phyloP scores from a whole-genome alignment of 345 rosid genomes.

The Pelargonium nanum region DNA sequence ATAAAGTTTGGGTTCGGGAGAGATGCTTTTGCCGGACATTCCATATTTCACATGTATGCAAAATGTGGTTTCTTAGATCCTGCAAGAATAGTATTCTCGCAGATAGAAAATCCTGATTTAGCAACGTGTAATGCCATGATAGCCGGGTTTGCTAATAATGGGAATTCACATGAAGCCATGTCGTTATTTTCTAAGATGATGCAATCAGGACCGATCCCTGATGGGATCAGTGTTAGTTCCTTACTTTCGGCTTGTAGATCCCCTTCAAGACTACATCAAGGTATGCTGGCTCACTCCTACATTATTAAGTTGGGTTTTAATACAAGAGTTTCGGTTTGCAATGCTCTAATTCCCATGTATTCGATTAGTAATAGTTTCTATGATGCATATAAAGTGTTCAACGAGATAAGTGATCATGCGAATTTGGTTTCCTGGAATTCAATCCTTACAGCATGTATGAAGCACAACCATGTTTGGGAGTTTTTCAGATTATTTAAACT shows the following conservation, averaged over 20 bases:
- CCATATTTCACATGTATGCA: constrained; percentile 57
- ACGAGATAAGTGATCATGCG: constrained; percentile 29
- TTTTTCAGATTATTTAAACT: constrained; percentile 42
- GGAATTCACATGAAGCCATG: constrained; percentile 26
- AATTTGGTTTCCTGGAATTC: constrained; percentile 72
- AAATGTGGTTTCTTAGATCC: constrained; percentile 33
- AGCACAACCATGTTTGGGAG: constrained; percentile 39
- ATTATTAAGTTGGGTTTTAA: constrained; percentile 34
- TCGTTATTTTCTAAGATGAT: constrained; percentile 30
- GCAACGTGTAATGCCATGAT: constrained; percentile 52
- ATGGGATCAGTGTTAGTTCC: constrained; percentile 36
- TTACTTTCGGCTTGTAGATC: constrained; percentile 35
- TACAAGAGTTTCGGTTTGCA: constrained; percentile 31
- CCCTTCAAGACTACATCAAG: constrained; percentile 25
- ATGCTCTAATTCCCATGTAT: constrained; percentile 51
- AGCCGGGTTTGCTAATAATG: constrained; percentile 40
- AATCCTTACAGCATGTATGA: constrained; percentile 53
- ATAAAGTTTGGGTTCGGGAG: constrained; percentile 33
- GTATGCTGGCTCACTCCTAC: constrained; percentile 45
- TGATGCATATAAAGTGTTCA: constrained; percentile 38
- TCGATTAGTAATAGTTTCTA: constrained; percentile 32
- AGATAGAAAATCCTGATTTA: constrained; percentile 43
- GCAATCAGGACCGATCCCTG: constrained; percentile 23
- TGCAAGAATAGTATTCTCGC: constrained; percentile 31
- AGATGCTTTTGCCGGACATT: constrained; percentile 32